Base-by-base conservation (phyloP, 1,139 yeast genomes). In the Yamadazyma pseudoaaseri region DNA sequence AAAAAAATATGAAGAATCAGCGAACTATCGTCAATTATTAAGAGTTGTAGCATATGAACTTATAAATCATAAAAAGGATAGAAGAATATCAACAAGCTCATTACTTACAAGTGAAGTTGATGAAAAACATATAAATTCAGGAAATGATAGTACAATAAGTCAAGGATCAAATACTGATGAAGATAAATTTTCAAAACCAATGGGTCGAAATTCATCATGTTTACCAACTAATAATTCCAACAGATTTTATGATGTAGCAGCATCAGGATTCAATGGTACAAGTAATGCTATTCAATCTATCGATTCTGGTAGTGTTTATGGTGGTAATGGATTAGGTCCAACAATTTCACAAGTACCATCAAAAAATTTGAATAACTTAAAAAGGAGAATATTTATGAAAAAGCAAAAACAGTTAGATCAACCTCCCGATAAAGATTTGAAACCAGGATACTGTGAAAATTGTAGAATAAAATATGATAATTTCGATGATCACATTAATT, bases 361-460 rank as follows among this genome's bases (percentile, higher is more conserved):
- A 5, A 78, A 81, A 47, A 83, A 80, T 44, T 58, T 82, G 39
- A 77, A 73, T 43, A 74, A 75, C 40, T 64, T 82, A 45, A 79
- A 81, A 50, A 65, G 80, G 42, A 53, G 75, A 43, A 70, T 70
- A 20, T 64, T 69, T 44, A 58, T 69, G 58, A 70, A 70, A 41
- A 62, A 57, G 37, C 70, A 65, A 42, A 59, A 54, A 36, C 60
- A 49, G 44, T 16, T 39, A 1, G 95, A 68, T 84, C 86, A 51
- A 83, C 54, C 48, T 7, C 42, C 52, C 42, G 65, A 62, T 30
- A 51, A 54, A 36, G 72, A 65, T 29, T 47, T 51, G 37, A 67
- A 60, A 26, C 73, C 81, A 2, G 95, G 95, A 0, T 87, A 86
- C 58, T 92, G 98, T 62, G 99, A 92, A 54, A 94, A 92, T 57